Base-by-base conservation (phyloP, 2,329 filamentous ascomycete genomes). In the Dactylellina sp. region DNA sequence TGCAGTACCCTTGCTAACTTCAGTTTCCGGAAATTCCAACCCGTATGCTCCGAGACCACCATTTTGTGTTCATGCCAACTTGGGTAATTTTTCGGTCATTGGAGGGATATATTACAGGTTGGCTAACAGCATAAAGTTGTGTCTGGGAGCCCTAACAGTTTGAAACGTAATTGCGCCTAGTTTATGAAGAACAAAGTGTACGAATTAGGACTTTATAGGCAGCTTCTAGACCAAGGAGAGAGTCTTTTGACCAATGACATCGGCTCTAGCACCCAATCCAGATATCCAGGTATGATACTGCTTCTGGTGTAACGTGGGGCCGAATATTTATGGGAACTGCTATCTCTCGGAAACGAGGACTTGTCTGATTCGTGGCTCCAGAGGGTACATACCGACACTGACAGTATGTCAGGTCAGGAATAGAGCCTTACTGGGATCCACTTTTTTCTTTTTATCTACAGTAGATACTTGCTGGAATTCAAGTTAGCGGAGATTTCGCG, bases 301-400 rank as follows among this genome's bases (percentile, higher is more conserved):
- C 57, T 62, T 50, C 22, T 20, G 20, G 65, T 71, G 65, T 71
- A 71, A 71, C 57, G 20, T 47, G 20, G 3, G 50, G 56, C n/a
- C 24, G 20, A 7, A 14, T 50, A 40, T 57, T 47, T 12, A 20
- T 61, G 28, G 44, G 18, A 57, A n/a, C 24, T 14, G 1, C 18
- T 24, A 32, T 18, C 14, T 18, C 25, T 62, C 25, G 64, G 56
- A 39, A 37, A 59, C 50, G 14, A n/a, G 16, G 12, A 22, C 37
- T 28, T 14, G 7, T 50, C 42, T 53, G 53, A 55, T 50, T 57
- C 61, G 52, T 24, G 7, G 28, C 32, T 16, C 53, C 16, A 35
- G 20, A 35, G 12, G 12, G 22, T 57, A 3, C 44, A 42, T 39
- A 22, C 25, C 1, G 24, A 42, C 53, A 39, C 9, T 32, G 20